A percentile compares a stretch with the other conserved stretches of the same genome.
Evolutionary conservation across 2,329 filamentous ascomycete species (phyloP).

Genomic region (Knufia fluminis): DNA sequence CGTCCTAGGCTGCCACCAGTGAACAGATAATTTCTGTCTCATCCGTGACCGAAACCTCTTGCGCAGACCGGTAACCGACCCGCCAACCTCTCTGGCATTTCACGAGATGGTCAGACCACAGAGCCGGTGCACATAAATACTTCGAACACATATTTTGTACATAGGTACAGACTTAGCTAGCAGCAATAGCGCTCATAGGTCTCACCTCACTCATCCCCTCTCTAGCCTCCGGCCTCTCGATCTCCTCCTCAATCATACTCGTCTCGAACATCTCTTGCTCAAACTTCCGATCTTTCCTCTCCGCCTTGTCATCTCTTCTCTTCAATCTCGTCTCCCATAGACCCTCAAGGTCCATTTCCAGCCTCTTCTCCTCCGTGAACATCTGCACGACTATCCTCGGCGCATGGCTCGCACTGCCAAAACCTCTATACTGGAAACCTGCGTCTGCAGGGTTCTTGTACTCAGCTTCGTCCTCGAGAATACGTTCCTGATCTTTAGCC

Average conservation of each 20-base stretch:
- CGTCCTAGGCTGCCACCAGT: too few relatives aligned
- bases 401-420: slow-evolving; percentile 52
- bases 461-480: slow-evolving; percentile 23
- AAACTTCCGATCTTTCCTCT: slow-evolving; percentile 10
- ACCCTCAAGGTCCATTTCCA: slow-evolving; percentile 56
- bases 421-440: slow-evolving; percentile 55
- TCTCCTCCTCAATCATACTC: slow-evolving; percentile 5
- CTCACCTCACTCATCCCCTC: neutral
- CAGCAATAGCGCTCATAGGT: neutral
- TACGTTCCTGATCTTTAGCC: slow-evolving; percentile 15
- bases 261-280: slow-evolving; percentile 6
- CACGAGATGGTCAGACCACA: too few relatives aligned
- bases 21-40: too few relatives aligned
- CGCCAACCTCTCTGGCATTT: too few relatives aligned
- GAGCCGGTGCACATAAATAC: too few relatives aligned
- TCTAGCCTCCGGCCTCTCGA: neutral
- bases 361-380: slow-evolving; percentile 61
- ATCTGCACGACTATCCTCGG: slow-evolving; percentile 61
- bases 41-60: too few relatives aligned
- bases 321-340: slow-evolving; percentile 44
- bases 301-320: slow-evolving; percentile 13
- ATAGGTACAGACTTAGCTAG: neutral
- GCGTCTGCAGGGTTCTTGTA: slow-evolving; percentile 34
- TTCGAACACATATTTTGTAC: too few relatives aligned
- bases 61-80: too few relatives aligned